These are phyloP conservation scores for Pestalotiopsis sp. DNA, from an alignment of 2,329 filamentous ascomycete genomes.

Conservation along the genomic window DNA sequence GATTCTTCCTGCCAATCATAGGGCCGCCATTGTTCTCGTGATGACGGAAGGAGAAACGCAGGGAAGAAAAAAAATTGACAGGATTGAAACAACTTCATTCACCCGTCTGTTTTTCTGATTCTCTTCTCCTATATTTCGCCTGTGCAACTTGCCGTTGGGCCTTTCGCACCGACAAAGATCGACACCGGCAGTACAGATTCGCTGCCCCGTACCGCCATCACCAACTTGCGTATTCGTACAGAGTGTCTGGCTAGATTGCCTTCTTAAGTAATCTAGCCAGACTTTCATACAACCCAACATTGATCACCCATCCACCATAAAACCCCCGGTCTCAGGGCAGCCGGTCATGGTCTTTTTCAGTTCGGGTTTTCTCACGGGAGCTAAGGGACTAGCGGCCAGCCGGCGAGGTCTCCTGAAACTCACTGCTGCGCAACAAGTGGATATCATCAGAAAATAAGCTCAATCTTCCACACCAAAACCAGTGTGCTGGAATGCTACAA, in stretches of 20 bases:
- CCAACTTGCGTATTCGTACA: too few species aligned
- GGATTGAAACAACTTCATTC: background rate
- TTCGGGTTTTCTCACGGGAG: background rate
- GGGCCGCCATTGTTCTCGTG: background rate
- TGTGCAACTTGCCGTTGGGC: too few species aligned
- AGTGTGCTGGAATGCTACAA: background rate
- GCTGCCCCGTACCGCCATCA: too few species aligned
- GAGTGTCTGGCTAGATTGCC: too few species aligned
- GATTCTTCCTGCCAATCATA: background rate
- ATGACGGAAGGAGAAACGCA: background rate
- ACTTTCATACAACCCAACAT: background rate
- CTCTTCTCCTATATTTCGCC: too few species aligned
- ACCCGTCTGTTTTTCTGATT: too few species aligned
- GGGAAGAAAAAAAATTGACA: background rate
- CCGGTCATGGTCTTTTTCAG: background rate
- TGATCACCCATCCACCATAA: background rate
- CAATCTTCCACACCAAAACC: background rate
- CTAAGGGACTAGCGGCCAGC: background rate
- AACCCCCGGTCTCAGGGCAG: background rate
- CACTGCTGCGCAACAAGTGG: background rate
- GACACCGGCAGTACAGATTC: too few species aligned
- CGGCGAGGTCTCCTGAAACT: slow-evolving; percentile 7
- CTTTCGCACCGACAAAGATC: too few species aligned
- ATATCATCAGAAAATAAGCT: background rate
- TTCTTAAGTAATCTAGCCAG: background rate